phyloP scores from a whole-genome alignment of 805 yeast genomes.

The Lachancea sp. region DNA sequence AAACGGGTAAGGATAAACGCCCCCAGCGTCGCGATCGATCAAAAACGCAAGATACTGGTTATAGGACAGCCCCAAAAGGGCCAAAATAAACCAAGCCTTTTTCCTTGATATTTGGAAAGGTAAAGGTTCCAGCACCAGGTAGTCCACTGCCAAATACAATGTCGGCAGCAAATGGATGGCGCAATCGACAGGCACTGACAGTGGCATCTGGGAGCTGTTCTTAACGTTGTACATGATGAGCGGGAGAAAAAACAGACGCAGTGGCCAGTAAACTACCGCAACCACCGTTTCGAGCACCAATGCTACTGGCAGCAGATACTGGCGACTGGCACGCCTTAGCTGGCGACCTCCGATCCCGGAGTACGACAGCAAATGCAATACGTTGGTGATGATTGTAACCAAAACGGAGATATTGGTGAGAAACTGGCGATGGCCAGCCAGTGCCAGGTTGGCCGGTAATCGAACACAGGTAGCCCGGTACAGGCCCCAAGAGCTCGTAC shows the following conservation, averaged over 20 bases:
- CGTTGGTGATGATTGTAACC: conserved; percentile 40
- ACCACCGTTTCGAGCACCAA: conserved; percentile 57
- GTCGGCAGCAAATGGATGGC: conserved; percentile 57
- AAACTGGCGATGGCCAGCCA: conserved; percentile 68
- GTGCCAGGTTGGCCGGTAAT: conserved; percentile 44
- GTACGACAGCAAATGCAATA: conserved; percentile 33
- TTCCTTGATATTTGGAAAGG: conserved; percentile 36
- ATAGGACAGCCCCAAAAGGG: conserved; percentile 38
- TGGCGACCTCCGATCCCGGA: neutral
- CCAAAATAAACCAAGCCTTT: conserved; percentile 37
- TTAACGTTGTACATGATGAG: conserved; percentile 39
- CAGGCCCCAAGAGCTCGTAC: conserved; percentile 27
- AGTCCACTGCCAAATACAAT: conserved; percentile 46
- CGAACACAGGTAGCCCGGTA: conserved; percentile 21
- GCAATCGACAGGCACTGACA: conserved; percentile 49
- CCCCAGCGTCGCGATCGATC: conserved; percentile 42
- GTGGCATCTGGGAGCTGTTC: conserved; percentile 24
- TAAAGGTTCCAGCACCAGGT: conserved; percentile 44
- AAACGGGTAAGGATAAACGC: conserved; percentile 62
- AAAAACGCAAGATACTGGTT: conserved; percentile 47
- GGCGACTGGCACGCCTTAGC: conserved; percentile 16
- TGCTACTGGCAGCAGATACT: conserved; percentile 42
- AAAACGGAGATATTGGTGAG: conserved; percentile 58
- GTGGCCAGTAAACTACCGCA: conserved; percentile 62
- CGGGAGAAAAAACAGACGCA: conserved; percentile 45